A percentile compares a stretch with the other conserved stretches of the same genome.
These are phyloP conservation scores for Straminergon stramineum DNA, from an alignment of 225 moss, liverwort and hornwort genomes.

Conservation along the genomic window DNA sequence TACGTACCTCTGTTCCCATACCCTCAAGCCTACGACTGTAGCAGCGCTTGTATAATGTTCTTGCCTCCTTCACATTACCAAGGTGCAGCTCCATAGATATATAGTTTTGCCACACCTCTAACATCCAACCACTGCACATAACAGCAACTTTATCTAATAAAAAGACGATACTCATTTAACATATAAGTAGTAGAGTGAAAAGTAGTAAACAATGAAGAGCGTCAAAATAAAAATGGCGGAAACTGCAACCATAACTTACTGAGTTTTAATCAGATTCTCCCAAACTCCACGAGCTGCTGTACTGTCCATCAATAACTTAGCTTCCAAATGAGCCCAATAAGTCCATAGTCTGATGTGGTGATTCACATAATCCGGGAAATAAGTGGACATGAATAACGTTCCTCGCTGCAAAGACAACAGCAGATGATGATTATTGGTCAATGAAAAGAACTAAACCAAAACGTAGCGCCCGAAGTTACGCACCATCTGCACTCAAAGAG, in stretches of 20 bases:
- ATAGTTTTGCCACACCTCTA: constrained; percentile 85
- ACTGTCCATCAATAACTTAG: constrained; percentile 42
- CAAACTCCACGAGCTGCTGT: constrained; percentile 89
- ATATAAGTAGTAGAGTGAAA: neutral
- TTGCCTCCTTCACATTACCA: constrained; percentile 77
- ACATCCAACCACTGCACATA: constrained; percentile 68
- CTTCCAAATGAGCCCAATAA: constrained; percentile 91
- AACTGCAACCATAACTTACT: constrained; percentile 17
- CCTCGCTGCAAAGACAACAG: constrained; percentile 55
- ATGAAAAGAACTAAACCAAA: neutral
- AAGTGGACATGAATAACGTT: constrained; percentile 56
- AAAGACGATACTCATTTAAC: neutral
- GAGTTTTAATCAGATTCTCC: constrained; percentile 75
- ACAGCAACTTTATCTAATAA: neutral
- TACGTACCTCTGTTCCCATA: constrained; percentile 76
- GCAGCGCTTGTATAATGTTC: constrained; percentile 78
- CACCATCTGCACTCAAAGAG: neutral
- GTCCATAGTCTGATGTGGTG: constrained; percentile 55
- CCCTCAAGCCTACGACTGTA: constrained; percentile 84
- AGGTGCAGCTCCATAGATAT: constrained; percentile 76
- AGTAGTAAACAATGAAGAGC: neutral
- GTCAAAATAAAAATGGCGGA: neutral
- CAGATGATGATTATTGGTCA: constrained; percentile 10
- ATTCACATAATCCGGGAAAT: constrained; percentile 77
- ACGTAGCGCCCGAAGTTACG: neutral